These are phyloP conservation scores for Castanospermum australe DNA, from an alignment of 306 rosid genomes.

Conservation along the genomic window DNA sequence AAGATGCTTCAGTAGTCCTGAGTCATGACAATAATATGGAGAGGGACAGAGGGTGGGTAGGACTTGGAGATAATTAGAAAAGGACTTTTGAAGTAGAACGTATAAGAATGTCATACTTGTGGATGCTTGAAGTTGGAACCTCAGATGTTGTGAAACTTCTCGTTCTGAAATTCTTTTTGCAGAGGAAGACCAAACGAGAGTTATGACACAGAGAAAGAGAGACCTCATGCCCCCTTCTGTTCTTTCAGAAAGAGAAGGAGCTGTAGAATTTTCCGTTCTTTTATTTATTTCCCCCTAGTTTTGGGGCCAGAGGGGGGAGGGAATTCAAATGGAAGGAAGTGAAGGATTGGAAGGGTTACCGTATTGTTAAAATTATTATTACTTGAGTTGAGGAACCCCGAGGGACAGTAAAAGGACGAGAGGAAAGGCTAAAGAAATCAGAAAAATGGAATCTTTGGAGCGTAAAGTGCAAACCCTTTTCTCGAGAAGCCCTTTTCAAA, in stretches of 20 bases:
- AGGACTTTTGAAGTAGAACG: neutral
- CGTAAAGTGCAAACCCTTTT: constrained; percentile 47
- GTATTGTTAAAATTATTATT: neutral
- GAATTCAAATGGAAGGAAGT: constrained; percentile 10
- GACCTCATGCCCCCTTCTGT: neutral
- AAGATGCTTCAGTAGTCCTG: neutral
- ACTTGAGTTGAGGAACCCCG: constrained; percentile 33
- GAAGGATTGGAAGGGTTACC: neutral
- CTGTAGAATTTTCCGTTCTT: neutral
- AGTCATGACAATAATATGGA: too few species aligned
- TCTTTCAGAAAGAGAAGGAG: constrained; percentile 8
- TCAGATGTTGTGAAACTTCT: constrained; percentile 29
- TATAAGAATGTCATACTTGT: constrained; percentile 16
- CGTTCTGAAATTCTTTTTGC: constrained; percentile 27
- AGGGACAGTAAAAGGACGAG: constrained; percentile 47
- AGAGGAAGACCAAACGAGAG: neutral
- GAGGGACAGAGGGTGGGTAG: neutral
- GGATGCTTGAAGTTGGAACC: neutral
- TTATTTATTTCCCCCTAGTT: neutral
- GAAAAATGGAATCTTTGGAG: constrained; percentile 60
- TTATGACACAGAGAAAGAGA: constrained; percentile 17
- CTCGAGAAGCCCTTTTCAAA: constrained; percentile 48
- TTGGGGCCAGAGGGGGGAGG: neutral
- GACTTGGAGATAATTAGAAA: neutral
- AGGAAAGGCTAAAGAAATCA: constrained; percentile 43